These are phyloP conservation scores for Phialophora tarda DNA, from an alignment of 2,329 filamentous ascomycete species.

Conservation along the genomic window DNA sequence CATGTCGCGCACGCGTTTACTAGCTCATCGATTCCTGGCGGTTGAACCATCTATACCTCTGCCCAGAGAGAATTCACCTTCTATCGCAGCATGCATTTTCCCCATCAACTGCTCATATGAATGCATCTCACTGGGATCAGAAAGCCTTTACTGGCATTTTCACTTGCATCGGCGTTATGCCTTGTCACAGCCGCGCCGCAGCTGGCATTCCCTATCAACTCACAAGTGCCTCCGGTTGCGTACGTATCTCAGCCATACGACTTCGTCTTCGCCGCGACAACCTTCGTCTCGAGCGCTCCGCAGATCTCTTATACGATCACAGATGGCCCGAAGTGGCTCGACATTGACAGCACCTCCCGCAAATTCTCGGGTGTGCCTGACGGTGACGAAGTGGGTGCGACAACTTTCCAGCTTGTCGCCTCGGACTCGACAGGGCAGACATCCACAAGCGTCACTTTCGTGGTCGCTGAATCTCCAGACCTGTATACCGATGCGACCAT, in stretches of 20 bases:
- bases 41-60: not conserved
- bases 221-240: conserved; percentile 81
- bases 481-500: conserved; percentile 46
- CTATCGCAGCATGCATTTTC: not conserved
- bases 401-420: conserved; percentile 70
- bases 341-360: conserved; percentile 67
- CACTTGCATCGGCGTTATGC: not conserved
- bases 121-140: conserved; percentile 26
- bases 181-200: conserved; percentile 22
- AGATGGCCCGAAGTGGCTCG: conserved; percentile 74
- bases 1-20: conserved; percentile 4
- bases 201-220: conserved; percentile 75
- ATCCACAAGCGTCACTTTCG: conserved; percentile 70
- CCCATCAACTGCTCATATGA: conserved; percentile 22
- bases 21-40: not conserved
- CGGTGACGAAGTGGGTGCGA: conserved; percentile 61
- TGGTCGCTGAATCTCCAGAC: conserved; percentile 63
- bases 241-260: conserved; percentile 63
- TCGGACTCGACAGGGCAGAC: conserved; percentile 68
- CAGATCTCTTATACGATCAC: conserved; percentile 70
- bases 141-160: conserved; percentile 23
- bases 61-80: not conserved
- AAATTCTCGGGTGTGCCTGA: conserved; percentile 74
- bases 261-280: conserved; percentile 59
- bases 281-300: conserved; percentile 67